These are phyloP conservation scores for Hydrangea macrophylla DNA, from an alignment of 148 eudicot species.

Conservation along the genomic window DNA sequence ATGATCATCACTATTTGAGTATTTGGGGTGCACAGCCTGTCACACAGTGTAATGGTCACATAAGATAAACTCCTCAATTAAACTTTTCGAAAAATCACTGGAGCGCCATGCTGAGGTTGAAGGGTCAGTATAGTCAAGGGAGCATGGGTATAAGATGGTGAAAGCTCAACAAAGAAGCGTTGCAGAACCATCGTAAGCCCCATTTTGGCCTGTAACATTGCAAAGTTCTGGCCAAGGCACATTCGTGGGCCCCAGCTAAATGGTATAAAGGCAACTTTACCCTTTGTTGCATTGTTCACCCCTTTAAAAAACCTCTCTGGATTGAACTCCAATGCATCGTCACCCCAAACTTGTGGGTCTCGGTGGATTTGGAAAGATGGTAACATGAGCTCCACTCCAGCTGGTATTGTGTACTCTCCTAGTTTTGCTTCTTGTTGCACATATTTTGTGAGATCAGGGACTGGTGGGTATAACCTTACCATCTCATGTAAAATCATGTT, in stretches of 20 bases:
- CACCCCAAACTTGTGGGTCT: constrained; percentile 38
- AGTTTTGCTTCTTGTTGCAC: constrained; percentile 25
- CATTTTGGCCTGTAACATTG: constrained; percentile 30
- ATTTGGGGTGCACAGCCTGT: no score
- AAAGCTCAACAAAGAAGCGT: constrained; percentile 29
- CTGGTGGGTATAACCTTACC: constrained; percentile 39
- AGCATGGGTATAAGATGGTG: constrained; percentile 35
- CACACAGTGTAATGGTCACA: no score
- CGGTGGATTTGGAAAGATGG: constrained; percentile 31
- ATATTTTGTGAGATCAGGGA: constrained; percentile 12
- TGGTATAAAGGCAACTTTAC: constrained; percentile 26
- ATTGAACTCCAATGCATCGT: constrained; percentile 38
- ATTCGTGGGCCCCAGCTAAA: constrained; percentile 38
- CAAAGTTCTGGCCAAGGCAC: constrained; percentile 35
- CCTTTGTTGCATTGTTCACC: constrained; percentile 33
- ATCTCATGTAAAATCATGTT: constrained; percentile 40
- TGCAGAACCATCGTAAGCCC: constrained; percentile 24
- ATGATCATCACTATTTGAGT: no score
- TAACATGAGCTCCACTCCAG: constrained; percentile 27
- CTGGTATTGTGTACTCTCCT: constrained; percentile 24
- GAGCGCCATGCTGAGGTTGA: constrained; percentile 35
- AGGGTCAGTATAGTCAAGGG: constrained; percentile 22
- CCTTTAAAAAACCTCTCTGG: constrained; percentile 43
- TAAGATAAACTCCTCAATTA: no score
- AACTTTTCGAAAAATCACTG: constrained; percentile 17